Evolutionary conservation across 1,284 basidiomycete genomes (phyloP).

Genomic region (Lentinula novae-zelandiae): DNA sequence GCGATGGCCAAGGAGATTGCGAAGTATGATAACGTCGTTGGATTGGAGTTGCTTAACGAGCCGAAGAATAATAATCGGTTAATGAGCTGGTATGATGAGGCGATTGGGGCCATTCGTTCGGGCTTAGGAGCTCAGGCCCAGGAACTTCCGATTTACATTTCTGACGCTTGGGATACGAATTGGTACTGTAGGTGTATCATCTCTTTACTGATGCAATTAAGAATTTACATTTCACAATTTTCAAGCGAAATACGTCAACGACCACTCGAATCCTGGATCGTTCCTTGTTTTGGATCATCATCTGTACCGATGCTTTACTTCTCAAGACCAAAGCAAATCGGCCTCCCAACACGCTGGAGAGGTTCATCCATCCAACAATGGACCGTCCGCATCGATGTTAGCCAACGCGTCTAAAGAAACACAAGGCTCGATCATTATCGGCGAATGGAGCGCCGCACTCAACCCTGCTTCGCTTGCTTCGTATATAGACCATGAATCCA

Average conservation of each 20-base stretch:
- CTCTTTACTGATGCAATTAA: no score
- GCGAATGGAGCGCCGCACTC: conserved; percentile 84
- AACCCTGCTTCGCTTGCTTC: conserved; percentile 61
- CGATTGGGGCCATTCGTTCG: conserved; percentile 53
- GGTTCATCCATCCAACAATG: conserved; percentile 30
- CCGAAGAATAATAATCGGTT: conserved; percentile 53
- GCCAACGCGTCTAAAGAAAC: conserved; percentile 37
- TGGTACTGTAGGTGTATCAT: conserved; percentile 40
- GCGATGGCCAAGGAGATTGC: conserved; percentile 9
- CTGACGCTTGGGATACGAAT: conserved; percentile 77
- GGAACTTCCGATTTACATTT: conserved; percentile 60
- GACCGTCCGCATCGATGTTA: conserved; percentile 37
- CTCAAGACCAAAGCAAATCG: conserved; percentile 52
- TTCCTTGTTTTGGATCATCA: conserved; percentile 75
- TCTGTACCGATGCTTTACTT: conserved; percentile 81
- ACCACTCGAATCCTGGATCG: not conserved
- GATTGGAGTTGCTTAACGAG: conserved; percentile 84
- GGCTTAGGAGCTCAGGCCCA: conserved; percentile 43
- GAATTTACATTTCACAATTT: no score
- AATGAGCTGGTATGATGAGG: conserved; percentile 62
- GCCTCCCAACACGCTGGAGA: conserved; percentile 55
- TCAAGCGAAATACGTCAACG: conserved; percentile 4
- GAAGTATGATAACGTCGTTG: conserved; percentile 59
- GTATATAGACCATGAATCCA: conserved; percentile 38
- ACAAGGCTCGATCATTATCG: conserved; percentile 62